Evolutionary conservation across 495 filamentous ascomycete species (phyloP), one percentile per base, ranked within the genome.

Genomic region (Penicillium desertorum): DNA sequence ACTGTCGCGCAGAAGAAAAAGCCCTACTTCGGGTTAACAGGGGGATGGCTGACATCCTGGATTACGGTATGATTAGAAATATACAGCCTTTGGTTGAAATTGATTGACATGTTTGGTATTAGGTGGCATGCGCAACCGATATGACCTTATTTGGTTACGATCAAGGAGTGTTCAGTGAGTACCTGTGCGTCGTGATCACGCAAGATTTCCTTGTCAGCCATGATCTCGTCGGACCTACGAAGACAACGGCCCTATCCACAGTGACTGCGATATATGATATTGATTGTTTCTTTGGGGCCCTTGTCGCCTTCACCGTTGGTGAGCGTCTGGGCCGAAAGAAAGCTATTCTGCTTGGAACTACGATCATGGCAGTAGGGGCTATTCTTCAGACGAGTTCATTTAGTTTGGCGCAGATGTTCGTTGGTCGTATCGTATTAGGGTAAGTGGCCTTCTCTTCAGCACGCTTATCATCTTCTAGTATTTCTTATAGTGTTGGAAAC

Each of bases 91-190:
- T 7, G 27, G 25, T 29, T 32, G 42, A 6, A 36, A 23, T 34
- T 4, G n/a, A 37, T 29, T 45, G 39, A 30, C 20, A 9, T 14
- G 16, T 22, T 32, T 36, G 12, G 19, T 22, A 4, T 8, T 65
- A 80, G 68, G 64, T 82, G 27, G 79, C 81, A 10, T 83, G 81
- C 60, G 73, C 79, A 19, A 82, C 79, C 29, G 79, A 82, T 59
- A 83, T 83, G 81, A 79, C 76, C 11, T 66, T 84, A 0, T 84
- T 86, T 64, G 82, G 83, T 1, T 85, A 86, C 63, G 83, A 86
- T 52, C 82, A 87, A 56, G 81, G 79, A 46, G 76, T 83, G 3
- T 83, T 82, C 54, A 72, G 75, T 74, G 56, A 17, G 65, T 61
- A 17, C 22, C 4, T 23, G 22, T 23, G 83, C 17, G 79, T 84